Percentiles rank a stretch among this genome's conserved stretches.
These are phyloP conservation scores for Phyllosticta paracitricarpa DNA, from an alignment of 2,329 filamentous ascomycete species.

Conservation along the genomic window DNA sequence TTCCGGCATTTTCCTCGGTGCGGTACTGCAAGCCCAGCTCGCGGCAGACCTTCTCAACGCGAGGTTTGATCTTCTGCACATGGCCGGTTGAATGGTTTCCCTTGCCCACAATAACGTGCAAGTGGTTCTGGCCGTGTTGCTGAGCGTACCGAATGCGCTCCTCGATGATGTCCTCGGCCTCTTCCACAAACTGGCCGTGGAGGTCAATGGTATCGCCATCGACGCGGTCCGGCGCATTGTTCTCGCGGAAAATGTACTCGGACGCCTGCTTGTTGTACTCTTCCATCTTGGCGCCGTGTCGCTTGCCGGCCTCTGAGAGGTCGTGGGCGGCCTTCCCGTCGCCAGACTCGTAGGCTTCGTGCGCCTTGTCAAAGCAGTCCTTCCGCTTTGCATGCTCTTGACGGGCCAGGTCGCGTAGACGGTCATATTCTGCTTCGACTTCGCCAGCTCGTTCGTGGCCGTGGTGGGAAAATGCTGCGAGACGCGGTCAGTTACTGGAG, in stretches of 20 bases:
- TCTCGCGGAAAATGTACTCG: constrained; percentile 90
- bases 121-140: constrained; percentile 62
- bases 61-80: constrained; percentile 91
- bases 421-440: constrained; percentile 82
- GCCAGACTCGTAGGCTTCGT: constrained; percentile 71
- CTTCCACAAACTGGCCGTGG: constrained; percentile 89
- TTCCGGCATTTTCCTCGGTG: constrained; percentile 81
- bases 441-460: constrained; percentile 36
- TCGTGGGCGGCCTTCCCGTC: constrained; percentile 77
- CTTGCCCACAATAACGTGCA: constrained; percentile 94
- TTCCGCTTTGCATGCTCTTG: constrained; percentile 70
- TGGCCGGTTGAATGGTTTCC: constrained; percentile 77
- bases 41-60: constrained; percentile 76
- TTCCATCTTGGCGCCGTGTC: constrained; percentile 74
- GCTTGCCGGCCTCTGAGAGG: constrained; percentile 75
- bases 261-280: constrained; percentile 84
- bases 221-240: constrained; percentile 71
- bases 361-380: constrained; percentile 58
- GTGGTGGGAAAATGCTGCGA: constrained; percentile 62
- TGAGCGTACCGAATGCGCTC: constrained; percentile 72
- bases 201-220: constrained; percentile 79
- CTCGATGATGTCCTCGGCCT: constrained; percentile 85
- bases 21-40: constrained; percentile 73
- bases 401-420: constrained; percentile 72
- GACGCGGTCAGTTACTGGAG: not conserved